phyloP scores from a whole-genome alignment of 2,329 filamentous ascomycete species.

The Aspergillus quadricinctus region DNA sequence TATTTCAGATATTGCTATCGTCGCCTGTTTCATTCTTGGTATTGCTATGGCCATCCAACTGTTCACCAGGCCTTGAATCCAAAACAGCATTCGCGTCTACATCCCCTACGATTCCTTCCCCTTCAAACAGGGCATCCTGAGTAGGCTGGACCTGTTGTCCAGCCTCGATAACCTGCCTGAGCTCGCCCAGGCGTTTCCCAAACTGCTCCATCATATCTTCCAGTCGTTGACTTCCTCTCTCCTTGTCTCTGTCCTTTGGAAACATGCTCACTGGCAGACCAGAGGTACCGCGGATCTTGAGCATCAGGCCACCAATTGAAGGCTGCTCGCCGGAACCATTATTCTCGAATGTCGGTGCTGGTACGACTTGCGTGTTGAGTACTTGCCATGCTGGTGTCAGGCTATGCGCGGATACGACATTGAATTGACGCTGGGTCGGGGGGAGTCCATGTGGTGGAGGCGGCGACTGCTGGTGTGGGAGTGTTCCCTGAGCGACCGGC shows the following conservation, averaged over 20 bases:
- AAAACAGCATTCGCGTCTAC: not conserved
- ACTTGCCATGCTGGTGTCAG: slow-evolving; percentile 72
- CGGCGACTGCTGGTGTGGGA: slow-evolving; percentile 2
- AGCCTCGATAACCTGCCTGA: slow-evolving; percentile 40
- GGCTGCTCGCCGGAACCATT: slow-evolving; percentile 50
- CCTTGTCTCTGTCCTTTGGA: slow-evolving; percentile 20
- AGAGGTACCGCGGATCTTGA: slow-evolving; percentile 41
- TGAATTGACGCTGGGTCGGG: slow-evolving; percentile 36
- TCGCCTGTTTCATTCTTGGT: not conserved
- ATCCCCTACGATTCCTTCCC: not conserved
- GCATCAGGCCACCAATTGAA: slow-evolving; percentile 42
- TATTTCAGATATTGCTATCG: not conserved
- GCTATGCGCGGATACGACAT: slow-evolving; percentile 65
- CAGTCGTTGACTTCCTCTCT: slow-evolving; percentile 27
- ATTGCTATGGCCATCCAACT: not conserved
- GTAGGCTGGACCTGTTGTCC: slow-evolving; percentile 14
- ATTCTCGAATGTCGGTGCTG: slow-evolving; percentile 61
- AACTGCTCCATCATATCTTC: slow-evolving; percentile 47
- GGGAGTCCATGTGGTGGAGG: slow-evolving; percentile 3
- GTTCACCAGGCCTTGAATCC: not conserved
- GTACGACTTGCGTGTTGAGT: slow-evolving; percentile 48
- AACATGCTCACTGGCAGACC: slow-evolving; percentile 23
- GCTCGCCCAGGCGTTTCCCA: slow-evolving; percentile 40
- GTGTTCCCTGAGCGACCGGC: slow-evolving; percentile 12
- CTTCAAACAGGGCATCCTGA: not conserved